Evolutionary conservation across 108 stramenopile species (phyloP).

Genomic region (Cyclotella baltica): DNA sequence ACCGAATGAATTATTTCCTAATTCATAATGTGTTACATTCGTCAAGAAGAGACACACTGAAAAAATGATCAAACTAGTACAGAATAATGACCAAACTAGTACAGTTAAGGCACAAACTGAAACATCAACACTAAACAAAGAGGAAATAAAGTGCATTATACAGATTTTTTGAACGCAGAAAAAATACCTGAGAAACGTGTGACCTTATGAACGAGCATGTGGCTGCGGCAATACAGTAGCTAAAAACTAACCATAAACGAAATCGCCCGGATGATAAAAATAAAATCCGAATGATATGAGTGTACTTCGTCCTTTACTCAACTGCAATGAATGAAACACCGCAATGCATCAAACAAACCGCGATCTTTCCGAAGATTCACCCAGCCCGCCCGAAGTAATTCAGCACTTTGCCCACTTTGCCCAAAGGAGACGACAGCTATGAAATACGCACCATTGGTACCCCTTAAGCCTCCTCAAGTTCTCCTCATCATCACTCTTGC

Average conservation of each 20-base stretch:
- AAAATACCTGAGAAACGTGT: too few species aligned
- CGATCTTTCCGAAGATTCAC: not conserved
- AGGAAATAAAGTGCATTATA: too few species aligned
- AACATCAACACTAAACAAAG: too few species aligned
- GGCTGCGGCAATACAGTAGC: too few species aligned
- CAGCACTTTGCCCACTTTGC: not conserved
- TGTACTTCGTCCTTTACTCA: too few species aligned
- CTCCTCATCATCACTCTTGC: constrained; percentile 64
- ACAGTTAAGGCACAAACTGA: not conserved
- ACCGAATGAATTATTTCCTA: too few species aligned
- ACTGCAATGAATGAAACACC: too few species aligned
- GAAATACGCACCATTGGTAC: constrained; percentile 81
- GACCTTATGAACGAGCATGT: too few species aligned
- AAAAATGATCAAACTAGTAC: not conserved
- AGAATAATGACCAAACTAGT: not conserved
- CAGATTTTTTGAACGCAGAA: too few species aligned
- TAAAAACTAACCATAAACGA: too few species aligned
- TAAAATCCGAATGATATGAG: too few species aligned
- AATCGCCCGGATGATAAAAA: too few species aligned
- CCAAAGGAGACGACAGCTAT: not conserved
- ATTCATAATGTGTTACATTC: not conserved
- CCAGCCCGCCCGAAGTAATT: not conserved
- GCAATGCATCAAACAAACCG: not conserved
- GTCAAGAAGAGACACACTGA: not conserved
- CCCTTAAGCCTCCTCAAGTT: constrained; percentile 79